Conservation (phyloP, 495 filamentous ascomycete genomes). For the Lasiosphaeris hirsuta region DNA sequence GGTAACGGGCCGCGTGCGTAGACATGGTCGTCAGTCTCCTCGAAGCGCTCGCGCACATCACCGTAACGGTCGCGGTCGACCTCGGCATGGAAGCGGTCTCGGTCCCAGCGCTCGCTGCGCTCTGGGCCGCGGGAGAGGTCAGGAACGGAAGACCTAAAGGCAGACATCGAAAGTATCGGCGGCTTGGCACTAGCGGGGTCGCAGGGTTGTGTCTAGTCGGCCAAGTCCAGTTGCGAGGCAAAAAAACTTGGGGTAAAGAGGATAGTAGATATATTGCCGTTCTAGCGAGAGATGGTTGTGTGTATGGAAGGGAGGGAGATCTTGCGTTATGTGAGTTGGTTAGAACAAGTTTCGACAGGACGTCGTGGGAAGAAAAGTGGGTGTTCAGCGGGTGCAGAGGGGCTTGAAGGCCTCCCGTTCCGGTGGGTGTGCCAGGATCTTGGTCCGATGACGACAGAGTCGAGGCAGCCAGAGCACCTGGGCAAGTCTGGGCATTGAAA, state of each 20-base stretch:
- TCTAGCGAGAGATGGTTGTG: background rate
- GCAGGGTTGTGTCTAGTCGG: background rate
- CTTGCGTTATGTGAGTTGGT: background rate
- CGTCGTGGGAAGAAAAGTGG: conserved; percentile 3
- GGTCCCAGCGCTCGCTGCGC: conserved; percentile 41
- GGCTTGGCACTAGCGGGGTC: background rate
- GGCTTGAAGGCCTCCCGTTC: conserved; percentile 9
- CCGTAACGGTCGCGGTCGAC: conserved; percentile 29
- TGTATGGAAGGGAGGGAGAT: background rate
- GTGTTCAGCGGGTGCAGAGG: conserved; percentile 4
- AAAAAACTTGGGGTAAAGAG: background rate
- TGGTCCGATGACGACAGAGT: conserved; percentile 31
- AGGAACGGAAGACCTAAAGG: conserved; percentile 33
- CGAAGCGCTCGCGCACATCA: conserved; percentile 35
- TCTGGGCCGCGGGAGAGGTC: conserved; percentile 32
- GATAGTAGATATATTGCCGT: too few relatives aligned
- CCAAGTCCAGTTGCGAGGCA: background rate
- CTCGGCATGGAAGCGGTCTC: conserved; percentile 37
- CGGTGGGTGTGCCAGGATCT: conserved; percentile 22
- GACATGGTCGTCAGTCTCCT: conserved; percentile 27
- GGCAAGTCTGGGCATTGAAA: background rate
- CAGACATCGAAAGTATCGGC: conserved; percentile 19
- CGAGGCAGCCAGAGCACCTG: conserved; percentile 7
- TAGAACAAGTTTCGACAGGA: conserved; percentile 4
- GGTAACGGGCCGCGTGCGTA: conserved; percentile 19